These are phyloP conservation scores for Crucihimalaya himalaica DNA, from an alignment of 345 rosid genomes.

Conservation along the genomic window DNA sequence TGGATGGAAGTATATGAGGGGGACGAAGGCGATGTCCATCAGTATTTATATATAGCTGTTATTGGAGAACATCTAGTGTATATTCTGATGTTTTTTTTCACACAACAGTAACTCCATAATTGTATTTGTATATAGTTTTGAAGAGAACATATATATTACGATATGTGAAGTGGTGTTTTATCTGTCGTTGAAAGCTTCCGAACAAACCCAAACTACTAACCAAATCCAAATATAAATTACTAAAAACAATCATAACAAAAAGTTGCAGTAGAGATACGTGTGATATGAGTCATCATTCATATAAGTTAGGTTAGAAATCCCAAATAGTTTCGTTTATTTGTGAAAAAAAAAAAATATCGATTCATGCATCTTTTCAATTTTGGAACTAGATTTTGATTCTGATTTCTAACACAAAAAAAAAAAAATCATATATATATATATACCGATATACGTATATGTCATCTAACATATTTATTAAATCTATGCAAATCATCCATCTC, in stretches of 20 bases:
- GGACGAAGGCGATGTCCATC: no score
- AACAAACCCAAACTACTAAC: not conserved
- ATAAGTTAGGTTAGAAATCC: not conserved
- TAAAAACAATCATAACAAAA: no score
- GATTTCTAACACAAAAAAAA: not conserved
- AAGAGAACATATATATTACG: no score
- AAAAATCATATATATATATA: no score
- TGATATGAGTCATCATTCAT: no score
- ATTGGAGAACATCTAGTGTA: not conserved
- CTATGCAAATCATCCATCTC: not conserved
- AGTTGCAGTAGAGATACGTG: no score
- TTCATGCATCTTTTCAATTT: not conserved
- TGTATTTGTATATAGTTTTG: no score
- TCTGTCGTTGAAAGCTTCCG: not conserved
- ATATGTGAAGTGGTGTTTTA: no score
- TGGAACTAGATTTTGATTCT: not conserved
- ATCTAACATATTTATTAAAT: not conserved
- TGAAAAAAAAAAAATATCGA: not conserved
- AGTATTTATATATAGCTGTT: not conserved
- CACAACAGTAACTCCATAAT: no score
- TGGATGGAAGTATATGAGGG: no score
- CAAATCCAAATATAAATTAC: not conserved
- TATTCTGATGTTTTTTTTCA: not conserved
- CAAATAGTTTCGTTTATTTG: no score
- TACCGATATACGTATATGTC: no score